Percentiles rank a stretch among this genome's conserved stretches.
These are phyloP conservation scores for Clarireedia monteithiana DNA, from an alignment of 2,329 filamentous ascomycete genomes.

Conservation along the genomic window DNA sequence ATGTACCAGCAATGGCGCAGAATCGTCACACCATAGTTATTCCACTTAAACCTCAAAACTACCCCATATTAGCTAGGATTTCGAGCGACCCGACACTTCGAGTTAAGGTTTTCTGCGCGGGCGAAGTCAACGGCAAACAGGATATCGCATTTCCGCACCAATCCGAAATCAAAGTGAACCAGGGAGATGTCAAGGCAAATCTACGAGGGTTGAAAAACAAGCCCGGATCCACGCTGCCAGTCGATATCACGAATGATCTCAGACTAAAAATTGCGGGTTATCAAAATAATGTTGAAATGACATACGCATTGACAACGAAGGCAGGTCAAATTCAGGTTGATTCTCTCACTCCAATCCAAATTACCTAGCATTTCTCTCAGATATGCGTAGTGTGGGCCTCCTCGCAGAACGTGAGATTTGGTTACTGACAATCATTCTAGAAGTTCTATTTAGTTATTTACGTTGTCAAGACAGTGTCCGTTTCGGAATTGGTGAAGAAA, in stretches of 20 bases:
- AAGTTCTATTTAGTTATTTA: slow-evolving; percentile 67
- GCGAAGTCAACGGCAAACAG: slow-evolving; percentile 52
- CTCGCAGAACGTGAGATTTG: background rate
- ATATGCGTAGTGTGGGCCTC: slow-evolving; percentile 1
- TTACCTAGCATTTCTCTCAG: slow-evolving; percentile 12
- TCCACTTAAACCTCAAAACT: slow-evolving; percentile 46
- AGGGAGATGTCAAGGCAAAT: slow-evolving; percentile 84
- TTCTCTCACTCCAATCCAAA: slow-evolving; percentile 10
- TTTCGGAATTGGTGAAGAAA: slow-evolving; percentile 61
- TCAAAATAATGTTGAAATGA: slow-evolving; percentile 72
- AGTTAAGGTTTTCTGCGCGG: slow-evolving; percentile 78
- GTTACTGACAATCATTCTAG: slow-evolving; percentile 34
- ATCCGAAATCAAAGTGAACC: slow-evolving; percentile 86
- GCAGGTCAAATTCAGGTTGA: slow-evolving; percentile 39
- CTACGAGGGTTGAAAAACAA: slow-evolving; percentile 92
- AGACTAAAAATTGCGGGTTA: slow-evolving; percentile 61
- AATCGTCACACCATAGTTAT: slow-evolving; percentile 43
- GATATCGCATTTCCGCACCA: slow-evolving; percentile 89
- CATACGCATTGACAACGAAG: slow-evolving; percentile 87
- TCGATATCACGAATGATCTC: slow-evolving; percentile 76
- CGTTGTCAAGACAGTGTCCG: slow-evolving; percentile 65
- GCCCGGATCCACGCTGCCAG: slow-evolving; percentile 86
- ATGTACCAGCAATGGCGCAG: slow-evolving; percentile 25
- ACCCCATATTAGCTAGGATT: slow-evolving; percentile 29
- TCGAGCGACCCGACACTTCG: slow-evolving; percentile 36